Conservation (phyloP, 768 basidiomycete species). For the Suillus discolor region DNA sequence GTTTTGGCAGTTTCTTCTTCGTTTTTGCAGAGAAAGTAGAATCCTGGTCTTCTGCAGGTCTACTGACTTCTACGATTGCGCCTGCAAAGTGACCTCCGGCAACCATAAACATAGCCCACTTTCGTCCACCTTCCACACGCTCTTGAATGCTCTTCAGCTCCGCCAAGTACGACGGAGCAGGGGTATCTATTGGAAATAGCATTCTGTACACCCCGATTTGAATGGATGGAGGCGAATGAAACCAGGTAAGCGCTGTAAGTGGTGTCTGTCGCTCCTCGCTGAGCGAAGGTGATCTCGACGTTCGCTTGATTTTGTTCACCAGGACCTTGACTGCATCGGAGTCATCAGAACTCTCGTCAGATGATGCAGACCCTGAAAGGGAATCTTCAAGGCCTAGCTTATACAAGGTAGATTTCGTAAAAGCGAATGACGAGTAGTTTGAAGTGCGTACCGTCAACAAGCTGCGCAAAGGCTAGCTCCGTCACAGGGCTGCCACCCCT, state of each 20-base stretch:
- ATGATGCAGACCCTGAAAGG: constrained; percentile 88
- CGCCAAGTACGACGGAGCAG: constrained; percentile 51
- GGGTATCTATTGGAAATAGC: constrained; percentile 56
- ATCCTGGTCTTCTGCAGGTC: constrained; percentile 46
- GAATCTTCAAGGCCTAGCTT: constrained; percentile 77
- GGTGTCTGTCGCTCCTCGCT: constrained; percentile 43
- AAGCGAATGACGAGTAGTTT: too few relatives aligned
- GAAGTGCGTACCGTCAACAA: constrained; percentile 72
- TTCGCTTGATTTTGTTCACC: constrained; percentile 58
- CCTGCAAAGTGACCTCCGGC: constrained; percentile 99
- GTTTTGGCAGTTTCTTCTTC: constrained; percentile 61
- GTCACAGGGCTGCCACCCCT: constrained; percentile 62
- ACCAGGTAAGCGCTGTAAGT: constrained; percentile 84
- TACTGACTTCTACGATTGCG: constrained; percentile 75
- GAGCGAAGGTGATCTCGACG: constrained; percentile 50
- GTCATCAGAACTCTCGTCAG: constrained; percentile 56
- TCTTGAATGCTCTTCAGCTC: constrained; percentile 71
- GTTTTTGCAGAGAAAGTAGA: constrained; percentile 38
- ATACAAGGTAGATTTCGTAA: not conserved
- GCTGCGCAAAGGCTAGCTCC: constrained; percentile 70
- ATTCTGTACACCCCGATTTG: constrained; percentile 89
- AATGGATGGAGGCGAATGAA: constrained; percentile 82
- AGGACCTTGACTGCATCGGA: constrained; percentile 71
- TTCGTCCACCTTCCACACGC: constrained; percentile 55
- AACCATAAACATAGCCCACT: constrained; percentile 95